Conservation (phyloP, 2,329 filamentous ascomycete genomes). For the Colletotrichum aenigma region DNA sequence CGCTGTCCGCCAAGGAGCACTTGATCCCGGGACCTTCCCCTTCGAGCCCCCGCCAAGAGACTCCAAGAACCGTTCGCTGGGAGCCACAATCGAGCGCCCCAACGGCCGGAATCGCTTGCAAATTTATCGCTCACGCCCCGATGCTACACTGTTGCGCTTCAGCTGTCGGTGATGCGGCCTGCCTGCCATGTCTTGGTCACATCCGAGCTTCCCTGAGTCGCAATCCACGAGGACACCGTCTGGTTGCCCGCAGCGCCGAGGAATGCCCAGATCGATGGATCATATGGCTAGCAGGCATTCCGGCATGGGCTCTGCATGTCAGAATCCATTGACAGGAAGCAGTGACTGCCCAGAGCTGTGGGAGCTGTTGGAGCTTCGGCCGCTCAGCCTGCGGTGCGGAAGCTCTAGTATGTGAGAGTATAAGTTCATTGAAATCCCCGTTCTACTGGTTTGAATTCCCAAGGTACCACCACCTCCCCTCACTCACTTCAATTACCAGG, state of each 20-base stretch:
- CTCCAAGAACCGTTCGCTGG: not conserved
- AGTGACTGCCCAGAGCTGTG: not conserved
- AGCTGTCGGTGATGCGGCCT: not conserved
- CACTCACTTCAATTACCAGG: not conserved
- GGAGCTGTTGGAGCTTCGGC: not conserved
- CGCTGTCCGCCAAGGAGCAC: conserved; percentile 13
- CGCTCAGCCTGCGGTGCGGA: not conserved
- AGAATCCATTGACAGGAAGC: not conserved
- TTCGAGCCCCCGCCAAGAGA: conserved; percentile 14
- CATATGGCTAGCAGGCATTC: not conserved
- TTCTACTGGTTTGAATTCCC: not conserved
- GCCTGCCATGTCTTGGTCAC: not conserved
- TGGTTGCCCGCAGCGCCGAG: not conserved
- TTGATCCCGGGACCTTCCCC: conserved; percentile 17
- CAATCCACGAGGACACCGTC: not conserved
- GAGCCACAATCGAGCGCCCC: not conserved
- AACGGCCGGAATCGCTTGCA: not conserved
- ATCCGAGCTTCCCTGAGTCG: not conserved
- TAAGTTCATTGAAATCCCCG: not conserved
- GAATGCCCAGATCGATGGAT: conserved; percentile 8
- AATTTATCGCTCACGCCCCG: not conserved
- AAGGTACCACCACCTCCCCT: not conserved
- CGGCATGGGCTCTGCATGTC: not conserved
- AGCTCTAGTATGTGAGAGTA: not conserved
- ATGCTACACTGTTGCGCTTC: not conserved